These are phyloP conservation scores for Dicorynia guianensis DNA, from an alignment of 306 rosid genomes.

Conservation along the genomic window DNA sequence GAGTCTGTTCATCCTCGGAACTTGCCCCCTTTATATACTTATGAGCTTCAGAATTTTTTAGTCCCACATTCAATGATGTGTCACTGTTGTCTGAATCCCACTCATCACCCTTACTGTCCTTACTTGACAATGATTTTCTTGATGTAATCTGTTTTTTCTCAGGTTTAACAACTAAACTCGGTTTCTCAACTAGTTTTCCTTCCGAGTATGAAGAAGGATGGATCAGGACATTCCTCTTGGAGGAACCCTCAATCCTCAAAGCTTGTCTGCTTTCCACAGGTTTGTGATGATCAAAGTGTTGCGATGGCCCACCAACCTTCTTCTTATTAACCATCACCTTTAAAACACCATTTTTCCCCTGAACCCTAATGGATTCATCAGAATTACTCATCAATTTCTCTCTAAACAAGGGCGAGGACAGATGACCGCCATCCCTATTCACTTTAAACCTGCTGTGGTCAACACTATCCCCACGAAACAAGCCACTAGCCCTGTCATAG, in stretches of 20 bases:
- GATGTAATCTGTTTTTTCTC: slow-evolving; percentile 56
- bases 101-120: slow-evolving; percentile 57
- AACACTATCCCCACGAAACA: slow-evolving; percentile 49
- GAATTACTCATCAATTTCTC: slow-evolving; percentile 63
- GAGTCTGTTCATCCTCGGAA: slow-evolving; percentile 64
- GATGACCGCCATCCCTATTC: slow-evolving; percentile 58
- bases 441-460: slow-evolving; percentile 52
- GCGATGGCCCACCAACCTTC: slow-evolving; percentile 52
- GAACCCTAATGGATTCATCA: slow-evolving; percentile 83
- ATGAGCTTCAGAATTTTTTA: slow-evolving; percentile 52
- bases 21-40: slow-evolving; percentile 55
- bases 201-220: slow-evolving; percentile 54
- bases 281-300: slow-evolving; percentile 53
- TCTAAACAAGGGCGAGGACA: slow-evolving; percentile 48
- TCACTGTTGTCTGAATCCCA: slow-evolving; percentile 75
- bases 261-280: slow-evolving; percentile 59
- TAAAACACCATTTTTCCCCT: slow-evolving; percentile 95
- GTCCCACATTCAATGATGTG: slow-evolving; percentile 64
- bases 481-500: slow-evolving; percentile 48
- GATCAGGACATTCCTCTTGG: slow-evolving; percentile 53
- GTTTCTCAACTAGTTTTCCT: slow-evolving; percentile 55
- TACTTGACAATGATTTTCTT: slow-evolving; percentile 61
- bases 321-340: slow-evolving; percentile 89
- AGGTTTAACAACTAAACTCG: slow-evolving; percentile 50
- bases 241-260: slow-evolving; percentile 55